Evolutionary conservation across 75 land plant species (phyloP).

Genomic region (Pseudotsuga menziesii): DNA sequence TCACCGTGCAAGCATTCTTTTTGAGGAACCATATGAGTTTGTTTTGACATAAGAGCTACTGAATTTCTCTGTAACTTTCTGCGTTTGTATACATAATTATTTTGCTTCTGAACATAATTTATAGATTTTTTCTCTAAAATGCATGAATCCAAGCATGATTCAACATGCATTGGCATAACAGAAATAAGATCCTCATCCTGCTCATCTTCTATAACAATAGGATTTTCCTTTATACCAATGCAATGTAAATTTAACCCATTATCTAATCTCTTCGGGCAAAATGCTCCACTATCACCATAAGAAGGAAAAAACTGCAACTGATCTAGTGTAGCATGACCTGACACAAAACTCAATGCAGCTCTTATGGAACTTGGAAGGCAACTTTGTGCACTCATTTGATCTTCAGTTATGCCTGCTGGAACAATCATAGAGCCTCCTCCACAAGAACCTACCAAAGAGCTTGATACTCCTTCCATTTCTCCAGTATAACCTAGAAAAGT

Average conservation of each 20-base stretch:
- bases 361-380: slow-evolving; percentile 7
- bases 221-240: slow-evolving; percentile 5
- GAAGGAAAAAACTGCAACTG: background rate
- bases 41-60: slow-evolving; percentile 6
- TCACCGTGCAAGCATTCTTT: background rate
- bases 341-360: slow-evolving; percentile 9
- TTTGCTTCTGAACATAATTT: slow-evolving; percentile 4
- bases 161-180: background rate
- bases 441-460: slow-evolving; percentile 2
- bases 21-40: background rate
- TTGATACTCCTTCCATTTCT: slow-evolving; percentile 5
- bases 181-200: background rate
- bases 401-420: background rate
- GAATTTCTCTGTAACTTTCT: slow-evolving; percentile 11
- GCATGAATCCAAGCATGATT: background rate
- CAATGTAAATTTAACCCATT: background rate
- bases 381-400: slow-evolving; percentile 9
- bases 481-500: background rate
- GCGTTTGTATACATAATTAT: slow-evolving; percentile 10
- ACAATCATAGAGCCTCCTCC: background rate
- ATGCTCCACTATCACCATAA: background rate
- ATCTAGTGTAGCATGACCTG: background rate
- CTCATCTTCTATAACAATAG: slow-evolving; percentile 10
- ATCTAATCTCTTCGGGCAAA: background rate
- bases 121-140: background rate